Percentiles rank a stretch among this genome's conserved stretches.
Evolutionary conservation across 2,329 filamentous ascomycete species (phyloP).

Genomic region (Endoconidiophora polonica): DNA sequence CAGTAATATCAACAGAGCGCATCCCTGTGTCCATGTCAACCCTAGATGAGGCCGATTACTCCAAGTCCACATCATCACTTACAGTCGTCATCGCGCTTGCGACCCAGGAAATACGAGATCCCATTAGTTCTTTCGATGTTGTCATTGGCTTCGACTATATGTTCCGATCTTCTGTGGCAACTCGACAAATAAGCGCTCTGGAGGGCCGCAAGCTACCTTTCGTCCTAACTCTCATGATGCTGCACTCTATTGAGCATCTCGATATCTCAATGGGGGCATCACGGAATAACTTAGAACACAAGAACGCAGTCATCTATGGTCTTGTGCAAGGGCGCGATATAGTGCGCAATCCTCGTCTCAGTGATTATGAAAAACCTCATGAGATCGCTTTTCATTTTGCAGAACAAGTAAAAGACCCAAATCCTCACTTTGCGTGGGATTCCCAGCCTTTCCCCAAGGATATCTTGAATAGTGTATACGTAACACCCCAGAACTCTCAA

Average conservation of each 20-base stretch:
- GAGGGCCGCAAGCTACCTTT: conserved; percentile 22
- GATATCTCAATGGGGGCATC: conserved; percentile 26
- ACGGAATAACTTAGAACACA: conserved; percentile 27
- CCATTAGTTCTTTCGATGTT: conserved; percentile 28
- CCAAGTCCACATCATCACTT: conserved; percentile 20
- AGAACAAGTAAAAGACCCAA: conserved; percentile 26
- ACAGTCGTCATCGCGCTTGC: conserved; percentile 28
- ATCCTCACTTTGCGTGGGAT: conserved; percentile 28
- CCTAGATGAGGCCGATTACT: conserved; percentile 18
- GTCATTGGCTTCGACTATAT: conserved; percentile 38
- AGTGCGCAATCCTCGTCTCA: conserved; percentile 25
- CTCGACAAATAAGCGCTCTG: conserved; percentile 15
- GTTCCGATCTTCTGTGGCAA: conserved; percentile 24
- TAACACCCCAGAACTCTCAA: conserved; percentile 20
- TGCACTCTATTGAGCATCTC: conserved; percentile 39
- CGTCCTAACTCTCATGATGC: conserved; percentile 32
- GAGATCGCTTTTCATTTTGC: conserved; percentile 31
- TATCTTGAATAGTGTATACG: conserved; percentile 31
- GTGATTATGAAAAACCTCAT: conserved; percentile 26
- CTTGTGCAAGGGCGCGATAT: conserved; percentile 23
- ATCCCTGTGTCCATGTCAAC: conserved; percentile 22
- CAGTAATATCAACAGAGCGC: conserved; percentile 27
- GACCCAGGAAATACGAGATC: conserved; percentile 21
- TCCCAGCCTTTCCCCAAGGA: conserved; percentile 30
- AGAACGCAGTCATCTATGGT: conserved; percentile 26